Percentiles rank a stretch among this genome's conserved stretches.
Conservation (phyloP, 148 eudicot genomes). For the Rheum nobile region DNA sequence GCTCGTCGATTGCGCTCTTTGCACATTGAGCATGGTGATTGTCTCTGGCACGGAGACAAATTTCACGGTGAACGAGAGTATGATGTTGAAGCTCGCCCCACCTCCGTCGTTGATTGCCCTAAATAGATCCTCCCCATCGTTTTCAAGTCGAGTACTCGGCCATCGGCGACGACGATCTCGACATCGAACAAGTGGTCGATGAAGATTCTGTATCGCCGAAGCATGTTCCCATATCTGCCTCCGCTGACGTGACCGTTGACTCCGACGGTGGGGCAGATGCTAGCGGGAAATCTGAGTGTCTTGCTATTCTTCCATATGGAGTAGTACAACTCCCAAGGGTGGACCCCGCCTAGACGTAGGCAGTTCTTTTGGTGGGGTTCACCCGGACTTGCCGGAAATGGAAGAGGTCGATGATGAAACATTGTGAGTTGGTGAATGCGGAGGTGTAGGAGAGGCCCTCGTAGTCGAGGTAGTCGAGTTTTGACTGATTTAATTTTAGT, state of each 20-base stretch:
- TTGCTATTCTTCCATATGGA: conserved; percentile 7
- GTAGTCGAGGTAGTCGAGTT: no score
- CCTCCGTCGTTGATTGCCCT: conserved; percentile 36
- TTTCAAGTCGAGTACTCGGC: conserved; percentile 14
- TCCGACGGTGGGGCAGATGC: conserved; percentile 25
- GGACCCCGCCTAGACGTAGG: conserved; percentile 19
- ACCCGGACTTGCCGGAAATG: conserved; percentile 10
- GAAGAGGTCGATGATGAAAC: conserved; percentile 14
- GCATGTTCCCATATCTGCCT: conserved; percentile 23
- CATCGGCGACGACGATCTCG: conserved; percentile 16
- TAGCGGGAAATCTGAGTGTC: conserved; percentile 16
- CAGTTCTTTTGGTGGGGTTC: not conserved
- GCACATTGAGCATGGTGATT: conserved; percentile 21
- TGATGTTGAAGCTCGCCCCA: conserved; percentile 29
- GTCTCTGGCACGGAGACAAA: conserved; percentile 20
- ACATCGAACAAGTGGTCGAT: conserved; percentile 28
- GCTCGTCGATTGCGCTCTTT: conserved; percentile 5
- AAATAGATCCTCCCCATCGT: conserved; percentile 33
- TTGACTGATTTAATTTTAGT: no score
- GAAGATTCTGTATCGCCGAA: conserved; percentile 21
- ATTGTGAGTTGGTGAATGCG: not conserved
- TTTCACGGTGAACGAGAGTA: conserved; percentile 16
- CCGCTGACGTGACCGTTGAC: conserved; percentile 30
- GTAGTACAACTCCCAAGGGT: conserved; percentile 12
- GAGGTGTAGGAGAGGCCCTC: conserved; percentile 4